Evolutionary conservation across 208 protist genomes (phyloP).

Genomic region (Phytomonas francai): DNA sequence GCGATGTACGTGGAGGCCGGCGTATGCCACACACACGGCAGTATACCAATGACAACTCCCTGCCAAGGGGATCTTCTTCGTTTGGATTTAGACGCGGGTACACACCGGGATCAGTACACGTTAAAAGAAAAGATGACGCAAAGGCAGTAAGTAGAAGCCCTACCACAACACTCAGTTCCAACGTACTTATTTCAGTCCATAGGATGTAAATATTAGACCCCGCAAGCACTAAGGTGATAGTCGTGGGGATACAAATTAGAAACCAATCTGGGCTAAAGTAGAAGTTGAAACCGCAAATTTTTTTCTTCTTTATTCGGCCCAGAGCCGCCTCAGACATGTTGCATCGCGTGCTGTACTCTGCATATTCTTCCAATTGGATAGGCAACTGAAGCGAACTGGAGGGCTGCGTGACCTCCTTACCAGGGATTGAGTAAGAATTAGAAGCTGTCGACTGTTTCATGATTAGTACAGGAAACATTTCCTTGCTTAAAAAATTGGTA

Average conservation of each 20-base stretch:
- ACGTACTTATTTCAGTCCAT: slow-evolving; percentile 29
- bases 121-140: slow-evolving; percentile 37
- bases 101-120: slow-evolving; percentile 63
- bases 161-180: slow-evolving; percentile 30
- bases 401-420: background rate
- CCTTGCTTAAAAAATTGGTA: background rate
- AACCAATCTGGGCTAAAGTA: slow-evolving; percentile 30
- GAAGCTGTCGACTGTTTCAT: background rate
- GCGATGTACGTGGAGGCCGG: slow-evolving; percentile 43
- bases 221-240: slow-evolving; percentile 40
- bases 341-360: background rate
- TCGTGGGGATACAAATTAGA: slow-evolving; percentile 23
- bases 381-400: background rate
- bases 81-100: slow-evolving; percentile 56
- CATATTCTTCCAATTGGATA: background rate
- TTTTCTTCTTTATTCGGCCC: slow-evolving; percentile 19
- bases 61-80: slow-evolving; percentile 47
- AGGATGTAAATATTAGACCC: slow-evolving; percentile 40
- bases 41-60: slow-evolving; percentile 15
- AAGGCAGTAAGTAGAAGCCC: slow-evolving; percentile 35
- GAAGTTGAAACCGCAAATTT: slow-evolving; percentile 20
- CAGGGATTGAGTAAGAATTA: background rate
- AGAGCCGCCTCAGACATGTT: slow-evolving; percentile 32
- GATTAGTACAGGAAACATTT: background rate
- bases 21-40: slow-evolving; percentile 52